These are phyloP conservation scores for Talaromyces marneffei DNA, from an alignment of 2,329 filamentous ascomycete species.

Conservation along the genomic window DNA sequence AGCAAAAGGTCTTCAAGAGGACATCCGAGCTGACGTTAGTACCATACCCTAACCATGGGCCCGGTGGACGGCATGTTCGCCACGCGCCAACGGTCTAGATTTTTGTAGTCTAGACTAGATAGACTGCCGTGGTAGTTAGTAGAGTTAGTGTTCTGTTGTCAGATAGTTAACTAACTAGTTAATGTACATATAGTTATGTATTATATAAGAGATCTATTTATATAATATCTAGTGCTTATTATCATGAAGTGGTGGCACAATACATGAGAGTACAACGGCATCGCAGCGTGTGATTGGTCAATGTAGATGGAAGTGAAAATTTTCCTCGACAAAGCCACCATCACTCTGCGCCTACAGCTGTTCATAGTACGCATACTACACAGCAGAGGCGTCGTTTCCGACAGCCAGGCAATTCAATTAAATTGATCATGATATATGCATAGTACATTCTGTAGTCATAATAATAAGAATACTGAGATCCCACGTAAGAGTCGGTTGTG, in stretches of 20 bases:
- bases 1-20: no score
- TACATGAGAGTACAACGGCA: background rate
- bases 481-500: no score
- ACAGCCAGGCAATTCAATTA: background rate
- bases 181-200: no score
- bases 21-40: background rate
- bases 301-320: background rate
- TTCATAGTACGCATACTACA: background rate
- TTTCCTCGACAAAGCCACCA: background rate
- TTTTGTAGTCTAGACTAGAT: no score
- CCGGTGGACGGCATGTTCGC: background rate
- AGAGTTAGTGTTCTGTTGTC: background rate
- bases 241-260: background rate
- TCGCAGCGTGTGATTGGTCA: background rate
- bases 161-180: no score
- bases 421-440: background rate
- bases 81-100: background rate
- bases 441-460: no score
- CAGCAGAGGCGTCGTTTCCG: background rate
- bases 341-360: background rate
- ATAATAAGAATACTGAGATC: no score
- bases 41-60: background rate
- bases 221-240: background rate
- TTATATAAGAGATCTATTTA: background rate
- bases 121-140: no score